Base-by-base conservation (phyloP, 1,284 basidiomycete genomes). In the Ustilago esculenta region DNA sequence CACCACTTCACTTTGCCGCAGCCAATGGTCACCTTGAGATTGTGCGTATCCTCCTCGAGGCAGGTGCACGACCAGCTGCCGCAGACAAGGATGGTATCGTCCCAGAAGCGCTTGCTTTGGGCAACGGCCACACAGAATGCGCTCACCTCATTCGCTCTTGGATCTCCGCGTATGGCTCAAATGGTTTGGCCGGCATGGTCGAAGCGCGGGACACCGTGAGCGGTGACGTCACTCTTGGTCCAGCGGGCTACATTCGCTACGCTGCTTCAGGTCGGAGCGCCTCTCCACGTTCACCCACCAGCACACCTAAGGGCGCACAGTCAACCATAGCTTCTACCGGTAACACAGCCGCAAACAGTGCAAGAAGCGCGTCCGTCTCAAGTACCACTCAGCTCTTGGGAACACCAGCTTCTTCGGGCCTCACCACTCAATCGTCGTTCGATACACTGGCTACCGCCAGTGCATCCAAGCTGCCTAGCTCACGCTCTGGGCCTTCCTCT, bases 1-100 rank as follows among this genome's bases (percentile, higher is more conserved):
- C 77, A 4, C 63, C 78, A 3, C 67, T 81, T 15, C 79, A 81
- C 46, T 81, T 81, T 55, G 79, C 79, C 9, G 77, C 79, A 5
- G 78, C 77, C 29, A 75, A 76, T 23, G 79, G 79, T 6, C 79
- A 81, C 53, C 32, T 71, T 30, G 67, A 52, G 17, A 66, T 78
- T n/a, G 65, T 75, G 14, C 70, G 73, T 9, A 45, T 73, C 29
- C 65, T 81, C 2, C 74, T 81, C 24, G 67, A 73, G 18, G 54
- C 71, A 30, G 79, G 79, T 3, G 79, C 78, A 5, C 55, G 67
- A 4, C 67, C 78, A 1, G 70, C 65, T 15, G 63, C 70, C 2
- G 37, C 47, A 29, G 79, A 81, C 54, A 72, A 60, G 25, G 65
- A 75, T 15, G 72, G 70, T 10, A 39, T 74, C 25, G 57, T 63